Evolutionary conservation across 2,329 filamentous ascomycete species (phyloP).

Genomic region (Aspergillus alliaceus): DNA sequence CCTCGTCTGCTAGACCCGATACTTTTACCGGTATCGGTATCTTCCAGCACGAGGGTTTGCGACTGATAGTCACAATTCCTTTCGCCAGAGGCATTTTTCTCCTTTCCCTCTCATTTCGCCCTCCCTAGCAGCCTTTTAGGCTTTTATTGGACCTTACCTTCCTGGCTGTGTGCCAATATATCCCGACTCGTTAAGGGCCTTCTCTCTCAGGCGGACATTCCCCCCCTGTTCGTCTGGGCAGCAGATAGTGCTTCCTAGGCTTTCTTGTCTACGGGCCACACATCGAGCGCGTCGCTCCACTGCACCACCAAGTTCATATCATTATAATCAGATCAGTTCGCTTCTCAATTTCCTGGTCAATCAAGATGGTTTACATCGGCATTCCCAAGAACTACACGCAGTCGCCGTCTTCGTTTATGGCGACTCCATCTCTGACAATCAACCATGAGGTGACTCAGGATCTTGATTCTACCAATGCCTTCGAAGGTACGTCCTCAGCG

Average conservation of each 20-base stretch:
- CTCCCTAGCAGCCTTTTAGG: slow-evolving; percentile 74
- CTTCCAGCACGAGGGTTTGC: slow-evolving; percentile 64
- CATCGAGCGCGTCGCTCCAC: slow-evolving; percentile 12
- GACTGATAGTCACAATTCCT: slow-evolving; percentile 78
- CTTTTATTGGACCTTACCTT: slow-evolving; percentile 59
- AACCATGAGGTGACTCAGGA: slow-evolving; percentile 92
- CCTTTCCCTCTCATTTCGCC: slow-evolving; percentile 72
- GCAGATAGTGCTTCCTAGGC: slow-evolving; percentile 89
- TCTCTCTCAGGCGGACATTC: slow-evolving; percentile 91
- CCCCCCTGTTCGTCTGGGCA: slow-evolving; percentile 87
- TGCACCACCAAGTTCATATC: slow-evolving; percentile 6
- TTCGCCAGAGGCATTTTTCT: slow-evolving; percentile 78
- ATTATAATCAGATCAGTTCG: slow-evolving; percentile 9
- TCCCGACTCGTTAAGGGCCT: slow-evolving; percentile 72
- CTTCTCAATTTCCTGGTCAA: slow-evolving; percentile 21
- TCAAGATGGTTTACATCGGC: slow-evolving; percentile 81
- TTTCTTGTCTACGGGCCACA: slow-evolving; percentile 30
- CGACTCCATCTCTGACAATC: slow-evolving; percentile 89
- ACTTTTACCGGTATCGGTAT: slow-evolving; percentile 82
- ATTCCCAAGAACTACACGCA: slow-evolving; percentile 79
- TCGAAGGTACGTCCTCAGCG: slow-evolving; percentile 68
- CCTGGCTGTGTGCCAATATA: slow-evolving; percentile 76
- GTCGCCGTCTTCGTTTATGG: slow-evolving; percentile 73
- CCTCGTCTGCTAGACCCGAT: slow-evolving; percentile 82
- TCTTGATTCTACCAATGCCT: slow-evolving; percentile 92